Base-by-base conservation (phyloP, 2,329 filamentous ascomycete species). In the Penicillium sp. region DNA sequence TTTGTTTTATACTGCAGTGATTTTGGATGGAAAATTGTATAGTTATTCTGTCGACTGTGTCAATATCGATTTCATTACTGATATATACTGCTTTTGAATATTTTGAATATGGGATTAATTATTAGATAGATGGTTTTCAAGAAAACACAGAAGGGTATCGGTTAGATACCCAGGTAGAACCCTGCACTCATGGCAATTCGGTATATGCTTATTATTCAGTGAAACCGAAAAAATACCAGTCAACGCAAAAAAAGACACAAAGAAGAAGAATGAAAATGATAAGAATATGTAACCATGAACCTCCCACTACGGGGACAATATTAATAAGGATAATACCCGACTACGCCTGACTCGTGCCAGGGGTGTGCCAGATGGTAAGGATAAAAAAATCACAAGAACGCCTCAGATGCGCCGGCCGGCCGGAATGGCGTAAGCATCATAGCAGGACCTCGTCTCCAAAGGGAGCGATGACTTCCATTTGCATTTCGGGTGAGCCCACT, bases 351-450 rank as follows among this genome's bases (percentile, higher is more conserved):
- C 5, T 10, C 24, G 24, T 5, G 31, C 13, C 16, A 39, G 2
- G 19, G 13, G n/a, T 19, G 29, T 10, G 26, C 29, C 14, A 44
- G 16, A 29, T 29, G 10, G 13, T 14, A 16, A 42, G 4, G 13
- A 42, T 42, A 13, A 24, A 24, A 42, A 29, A 33, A 43, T 49
- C 55, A 49, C 60, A 48, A 43, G 68, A 70, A 70, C 61, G 59
- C 67, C 67, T 50, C 55, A 52, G 46, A 66, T 65, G 62, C 66
- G 64, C 66, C 64, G 51, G 46, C 54, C 56, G 52, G 54, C 50
- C 53, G 51, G 50, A 46, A 59, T 16, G 52, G 52, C 51, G 43
- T 55, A 58, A 50, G 37, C 45, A 54, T 45, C 28, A 45, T 45
- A 26, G 28, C 26, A 31, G 52, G 10, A 28, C 24, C 10, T 10